Base-by-base conservation (phyloP, 805 yeast species). In the Hermanozyma aechmeae region DNA sequence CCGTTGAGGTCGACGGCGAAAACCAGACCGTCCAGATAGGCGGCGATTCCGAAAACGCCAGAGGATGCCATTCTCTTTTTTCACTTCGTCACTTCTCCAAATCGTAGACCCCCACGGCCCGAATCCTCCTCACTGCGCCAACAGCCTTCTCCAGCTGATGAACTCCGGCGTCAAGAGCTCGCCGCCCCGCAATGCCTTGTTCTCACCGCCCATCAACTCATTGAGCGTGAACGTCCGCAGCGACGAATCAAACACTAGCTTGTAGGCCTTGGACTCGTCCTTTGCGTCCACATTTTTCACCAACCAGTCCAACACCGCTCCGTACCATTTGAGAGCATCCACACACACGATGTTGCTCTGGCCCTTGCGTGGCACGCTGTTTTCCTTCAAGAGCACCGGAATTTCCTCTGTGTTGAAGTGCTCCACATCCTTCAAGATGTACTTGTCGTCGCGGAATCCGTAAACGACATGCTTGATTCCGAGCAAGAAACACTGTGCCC, bases 401-500 rank as follows among this genome's bases (percentile, higher is more conserved):
- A 89, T 66, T 39, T 83, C 81, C 21, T 79, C 86, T 0, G 94
- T 79, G 29, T 71, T 61, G 50, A 59, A 86, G 34, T 80, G 76
- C 53, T 92, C 97, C 2, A 83, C 74, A 3, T 78, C 56, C 37
- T 68, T 61, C 31, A 89, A 56, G n/a, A 68, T 51, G 24, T 79
- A 64, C 19, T 73, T 56, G 12, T 80, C 80, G 49, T 85, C 93
- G 41, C 96, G 68, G 53, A 81, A 92, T 0, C 96, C 99, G 48
- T 83, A 83, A 4, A 82, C 68, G 4, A 89, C 67, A 34, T 71
- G 71, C n/a, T 80, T 76, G 13, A 92, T 70, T 4, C 98, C 98
- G 25, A 84, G 64, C 14, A 92, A 60, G 51, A 86, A 92, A 38
- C 95, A 80, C 58, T 86, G 97, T 2, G 94, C 84, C 99, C 99